Evolutionary conservation across 2,329 filamentous ascomycete species (phyloP), one percentile per base, ranked within the genome.

Genomic region (Domatiomyces catenatus): DNA sequence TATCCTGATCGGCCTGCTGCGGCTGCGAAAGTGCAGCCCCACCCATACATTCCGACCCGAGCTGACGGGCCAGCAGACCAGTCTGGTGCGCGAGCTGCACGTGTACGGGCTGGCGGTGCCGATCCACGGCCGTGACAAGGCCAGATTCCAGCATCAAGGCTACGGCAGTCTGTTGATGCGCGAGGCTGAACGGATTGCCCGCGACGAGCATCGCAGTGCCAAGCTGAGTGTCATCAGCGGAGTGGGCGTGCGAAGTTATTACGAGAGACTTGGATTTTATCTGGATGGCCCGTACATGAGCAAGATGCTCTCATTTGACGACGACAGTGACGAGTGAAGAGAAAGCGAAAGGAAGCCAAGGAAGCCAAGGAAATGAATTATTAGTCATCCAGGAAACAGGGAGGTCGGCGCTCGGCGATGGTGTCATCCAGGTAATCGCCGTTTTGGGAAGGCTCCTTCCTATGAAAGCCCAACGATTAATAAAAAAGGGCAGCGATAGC

Each of bases 151-250:
- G 71, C 92, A 98, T 69, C 92, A 95, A 65, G 92, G 92, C 0
- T 98, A 94, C 59, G 92, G 92, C 46, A 98, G 92, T 1, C 67
- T 98, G 54, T 64, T 98, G 58, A 98, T 98, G 93, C 90, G 96
- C 63, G 90, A 96, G 69, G 93, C 92, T 0, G 92, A 96, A 70
- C 77, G 89, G 48, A 98, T 98, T 57, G 90, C 93, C 0, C 77
- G 86, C 50, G 84, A 95, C 57, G 92, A 98, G 69, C 92, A 98
- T 63, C 85, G 88, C 5, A 95, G 89, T 60, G 76, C 76, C 54
- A 98, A 98, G 75, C 87, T 98, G 50, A 92, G 86, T 63, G 88
- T 98, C 58, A 98, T 98, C 54, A 94, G 88, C n/a, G 92, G 92
- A 26, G 89, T 98, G 6, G 92, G 92, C 10, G 93, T 96, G 17